Evolutionary conservation across 768 basidiomycete species (phyloP).

Genomic region (Rhodotorula taiwanensis): DNA sequence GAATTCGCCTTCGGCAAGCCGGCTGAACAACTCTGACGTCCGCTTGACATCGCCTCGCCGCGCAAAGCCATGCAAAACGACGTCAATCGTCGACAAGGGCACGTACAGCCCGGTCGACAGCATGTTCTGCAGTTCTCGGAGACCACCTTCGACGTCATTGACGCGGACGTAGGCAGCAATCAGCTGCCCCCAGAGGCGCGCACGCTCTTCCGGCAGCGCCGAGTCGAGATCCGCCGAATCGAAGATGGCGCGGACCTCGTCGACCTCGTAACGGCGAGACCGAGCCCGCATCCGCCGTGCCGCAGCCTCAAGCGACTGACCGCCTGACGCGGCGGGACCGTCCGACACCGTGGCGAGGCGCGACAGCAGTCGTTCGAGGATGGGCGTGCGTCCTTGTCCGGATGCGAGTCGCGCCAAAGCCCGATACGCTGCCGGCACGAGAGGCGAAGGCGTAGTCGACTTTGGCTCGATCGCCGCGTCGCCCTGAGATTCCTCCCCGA

Average conservation of each 20-base stretch:
- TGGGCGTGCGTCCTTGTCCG: constrained; percentile 1
- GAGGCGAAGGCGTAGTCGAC: too few species aligned
- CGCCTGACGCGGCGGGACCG: not conserved
- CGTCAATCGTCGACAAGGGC: constrained; percentile 30
- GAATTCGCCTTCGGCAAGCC: constrained; percentile 27
- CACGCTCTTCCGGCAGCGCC: constrained; percentile 12
- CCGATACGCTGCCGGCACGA: constrained; percentile 1
- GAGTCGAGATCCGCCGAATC: not conserved
- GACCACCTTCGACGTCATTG: constrained; percentile 33
- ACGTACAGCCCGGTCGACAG: constrained; percentile 13
- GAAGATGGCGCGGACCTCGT: not conserved
- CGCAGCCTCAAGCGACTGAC: not conserved
- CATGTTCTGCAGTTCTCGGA: constrained; percentile 23
- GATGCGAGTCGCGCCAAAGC: constrained; percentile 16
- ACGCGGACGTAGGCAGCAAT: constrained; percentile 34
- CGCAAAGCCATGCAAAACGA: constrained; percentile 36
- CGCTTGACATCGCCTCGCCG: constrained; percentile 33
- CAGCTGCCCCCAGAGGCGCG: constrained; percentile 24
- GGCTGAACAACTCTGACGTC: constrained; percentile 37
- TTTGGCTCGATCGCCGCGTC: too few species aligned
- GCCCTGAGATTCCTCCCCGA: not conserved
- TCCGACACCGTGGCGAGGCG: not conserved
- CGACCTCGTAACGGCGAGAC: not conserved
- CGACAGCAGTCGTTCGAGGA: not conserved
- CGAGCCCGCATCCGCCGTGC: constrained; percentile 6